These are phyloP conservation scores for Aspergillus mulundensis DNA, from an alignment of 495 filamentous ascomycete genomes.

Conservation along the genomic window DNA sequence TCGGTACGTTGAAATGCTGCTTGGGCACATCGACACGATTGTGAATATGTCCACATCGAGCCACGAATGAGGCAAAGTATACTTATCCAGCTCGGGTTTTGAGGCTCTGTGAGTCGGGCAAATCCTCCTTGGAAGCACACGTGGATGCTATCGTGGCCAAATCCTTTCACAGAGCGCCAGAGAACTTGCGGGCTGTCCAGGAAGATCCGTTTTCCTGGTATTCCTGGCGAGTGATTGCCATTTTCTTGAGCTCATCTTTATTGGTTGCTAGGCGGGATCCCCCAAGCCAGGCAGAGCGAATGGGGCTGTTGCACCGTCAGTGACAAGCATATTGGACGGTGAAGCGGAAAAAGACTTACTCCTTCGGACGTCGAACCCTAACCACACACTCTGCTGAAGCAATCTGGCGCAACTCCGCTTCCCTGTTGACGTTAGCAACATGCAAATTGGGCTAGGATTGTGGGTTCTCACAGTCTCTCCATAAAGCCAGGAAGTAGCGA, in stretches of 20 bases:
- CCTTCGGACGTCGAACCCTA: conserved; percentile 61
- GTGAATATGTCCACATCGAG: too few species aligned
- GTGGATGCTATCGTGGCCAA: too few species aligned
- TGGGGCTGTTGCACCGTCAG: conserved; percentile 46
- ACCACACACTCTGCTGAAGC: conserved; percentile 76
- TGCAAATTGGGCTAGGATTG: neutral
- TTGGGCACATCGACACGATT: too few species aligned
- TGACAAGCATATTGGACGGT: neutral
- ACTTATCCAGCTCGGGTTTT: too few species aligned
- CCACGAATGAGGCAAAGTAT: too few species aligned
- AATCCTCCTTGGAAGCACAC: too few species aligned
- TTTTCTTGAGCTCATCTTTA: conserved; percentile 51
- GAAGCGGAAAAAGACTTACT: conserved; percentile 42
- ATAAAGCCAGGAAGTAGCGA: conserved; percentile 74
- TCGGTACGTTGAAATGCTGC: too few species aligned
- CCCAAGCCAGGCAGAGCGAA: conserved; percentile 80
- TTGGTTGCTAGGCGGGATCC: conserved; percentile 72
- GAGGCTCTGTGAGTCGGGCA: too few species aligned
- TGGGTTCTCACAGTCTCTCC: conserved; percentile 58
- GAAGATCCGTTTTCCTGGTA: conserved; percentile 81
- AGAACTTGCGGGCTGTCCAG: conserved; percentile 75
- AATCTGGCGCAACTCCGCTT: conserved; percentile 69
- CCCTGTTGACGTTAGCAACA: conserved; percentile 30
- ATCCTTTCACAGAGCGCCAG: conserved; percentile 30
- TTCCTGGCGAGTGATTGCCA: conserved; percentile 78